A percentile compares a stretch with the other conserved stretches of the same genome.
phyloP scores from a whole-genome alignment of 768 basidiomycete genomes.

The Leccinum subtestaceum region DNA sequence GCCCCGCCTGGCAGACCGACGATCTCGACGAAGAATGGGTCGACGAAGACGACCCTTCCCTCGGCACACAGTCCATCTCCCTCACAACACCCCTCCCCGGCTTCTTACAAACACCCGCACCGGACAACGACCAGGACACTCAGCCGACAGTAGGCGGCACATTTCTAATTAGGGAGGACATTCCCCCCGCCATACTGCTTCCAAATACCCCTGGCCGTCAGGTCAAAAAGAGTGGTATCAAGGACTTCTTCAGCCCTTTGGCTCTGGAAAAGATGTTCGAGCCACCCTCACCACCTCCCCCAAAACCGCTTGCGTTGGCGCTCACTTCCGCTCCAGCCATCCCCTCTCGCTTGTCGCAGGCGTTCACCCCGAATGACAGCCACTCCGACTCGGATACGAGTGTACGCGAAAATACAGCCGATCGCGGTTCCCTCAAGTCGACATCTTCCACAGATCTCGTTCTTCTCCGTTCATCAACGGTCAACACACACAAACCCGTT shows the following conservation, averaged over 20 bases:
- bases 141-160: conserved; percentile 53
- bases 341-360: conserved; percentile 39
- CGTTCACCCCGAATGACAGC: conserved; percentile 32
- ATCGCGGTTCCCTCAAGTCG: conserved; percentile 7
- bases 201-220: conserved; percentile 64
- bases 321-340: conserved; percentile 30
- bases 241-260: conserved; percentile 85
- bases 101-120: conserved; percentile 41
- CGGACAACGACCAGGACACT: conserved; percentile 32
- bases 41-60: conserved; percentile 45
- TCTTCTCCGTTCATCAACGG: conserved; percentile 16
- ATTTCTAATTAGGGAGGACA: conserved; percentile 71
- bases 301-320: conserved; percentile 18
- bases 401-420: conserved; percentile 10
- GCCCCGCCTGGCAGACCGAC: conserved; percentile 83
- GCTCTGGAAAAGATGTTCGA: conserved; percentile 91
- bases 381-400: conserved; percentile 24
- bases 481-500: conserved; percentile 44
- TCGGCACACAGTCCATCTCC: conserved; percentile 55
- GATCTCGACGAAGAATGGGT: conserved; percentile 93
- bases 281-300: conserved; percentile 77
- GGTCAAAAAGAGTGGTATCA: conserved; percentile 56
- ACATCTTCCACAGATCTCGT: conserved; percentile 9
- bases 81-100: conserved; percentile 56
- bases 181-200: conserved; percentile 50